These are phyloP conservation scores for Trichoderma harzianum DNA, from an alignment of 2,329 filamentous ascomycete genomes.

Conservation along the genomic window DNA sequence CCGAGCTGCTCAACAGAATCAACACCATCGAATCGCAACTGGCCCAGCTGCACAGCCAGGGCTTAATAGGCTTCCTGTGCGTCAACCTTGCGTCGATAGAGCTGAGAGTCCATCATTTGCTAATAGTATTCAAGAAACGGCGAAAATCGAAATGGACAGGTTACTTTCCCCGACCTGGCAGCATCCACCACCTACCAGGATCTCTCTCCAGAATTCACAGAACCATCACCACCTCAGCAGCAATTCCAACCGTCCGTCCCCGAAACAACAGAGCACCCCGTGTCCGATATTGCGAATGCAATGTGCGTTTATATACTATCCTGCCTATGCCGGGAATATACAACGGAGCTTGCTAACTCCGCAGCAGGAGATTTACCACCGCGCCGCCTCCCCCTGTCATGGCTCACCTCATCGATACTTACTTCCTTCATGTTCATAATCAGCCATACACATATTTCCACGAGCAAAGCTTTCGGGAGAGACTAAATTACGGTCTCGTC, in stretches of 20 bases:
- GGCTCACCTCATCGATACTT: slow-evolving; percentile 11
- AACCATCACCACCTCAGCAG: slow-evolving; percentile 9
- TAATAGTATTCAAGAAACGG: not conserved
- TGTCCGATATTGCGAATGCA: not conserved
- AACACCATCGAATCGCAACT: slow-evolving; percentile 14
- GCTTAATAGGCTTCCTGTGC: slow-evolving; percentile 8
- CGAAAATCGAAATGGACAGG: not conserved
- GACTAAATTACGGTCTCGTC: slow-evolving; percentile 1
- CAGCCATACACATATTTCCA: slow-evolving; percentile 13
- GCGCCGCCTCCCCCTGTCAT: slow-evolving; percentile 10
- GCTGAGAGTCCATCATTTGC: not conserved
- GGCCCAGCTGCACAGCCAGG: slow-evolving; percentile 11
- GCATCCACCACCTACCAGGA: not conserved
- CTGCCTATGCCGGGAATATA: too few relatives aligned
- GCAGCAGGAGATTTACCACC: slow-evolving; percentile 3
- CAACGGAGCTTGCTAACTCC: not conserved
- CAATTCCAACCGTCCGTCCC: not conserved
- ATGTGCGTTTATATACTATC: not conserved
- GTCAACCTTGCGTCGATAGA: not conserved
- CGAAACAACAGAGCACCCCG: not conserved
- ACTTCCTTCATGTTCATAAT: slow-evolving; percentile 10
- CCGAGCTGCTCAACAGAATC: slow-evolving; percentile 11
- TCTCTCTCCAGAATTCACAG: slow-evolving; percentile 3
- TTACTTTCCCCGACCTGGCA: slow-evolving; percentile 5
- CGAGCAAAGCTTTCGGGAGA: slow-evolving; percentile 13